These are phyloP conservation scores for Roridomyces roridus DNA, from an alignment of 768 basidiomycete species.

Conservation along the genomic window DNA sequence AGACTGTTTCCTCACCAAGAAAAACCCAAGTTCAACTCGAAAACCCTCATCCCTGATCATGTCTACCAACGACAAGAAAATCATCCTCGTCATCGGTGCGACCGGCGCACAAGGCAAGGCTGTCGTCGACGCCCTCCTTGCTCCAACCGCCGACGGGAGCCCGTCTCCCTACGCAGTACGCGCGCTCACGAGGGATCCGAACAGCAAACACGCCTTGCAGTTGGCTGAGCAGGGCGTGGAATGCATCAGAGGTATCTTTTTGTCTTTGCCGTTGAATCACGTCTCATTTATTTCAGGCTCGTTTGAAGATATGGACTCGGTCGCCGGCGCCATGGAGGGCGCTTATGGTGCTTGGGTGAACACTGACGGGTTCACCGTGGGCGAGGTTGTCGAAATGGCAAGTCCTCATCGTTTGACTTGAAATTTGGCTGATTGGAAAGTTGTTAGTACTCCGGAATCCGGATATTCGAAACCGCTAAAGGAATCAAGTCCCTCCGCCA, in stretches of 20 bases:
- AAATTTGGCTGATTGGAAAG: no score
- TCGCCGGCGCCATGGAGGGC: no score
- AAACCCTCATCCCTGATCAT: no score
- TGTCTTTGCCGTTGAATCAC: background rate
- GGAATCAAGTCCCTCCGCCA: slow-evolving; percentile 40
- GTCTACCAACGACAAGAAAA: no score
- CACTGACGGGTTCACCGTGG: no score
- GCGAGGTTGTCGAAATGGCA: no score
- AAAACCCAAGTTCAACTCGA: no score
- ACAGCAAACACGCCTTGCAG: slow-evolving; percentile 37
- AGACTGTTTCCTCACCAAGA: no score
- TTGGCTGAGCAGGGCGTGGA: slow-evolving; percentile 43
- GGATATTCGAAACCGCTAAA: slow-evolving; percentile 48
- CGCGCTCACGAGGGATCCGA: slow-evolving; percentile 44
- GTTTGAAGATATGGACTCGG: background rate
- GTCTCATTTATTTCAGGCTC: background rate
- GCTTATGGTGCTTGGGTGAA: no score
- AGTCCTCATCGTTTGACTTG: no score
- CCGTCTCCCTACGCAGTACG: slow-evolving; percentile 48
- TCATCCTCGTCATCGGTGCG: slow-evolving; percentile 50
- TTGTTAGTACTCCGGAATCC: slow-evolving; percentile 44
- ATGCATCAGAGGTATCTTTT: slow-evolving; percentile 38
- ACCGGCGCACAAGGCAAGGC: slow-evolving; percentile 51
- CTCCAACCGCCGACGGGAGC: slow-evolving; percentile 21
- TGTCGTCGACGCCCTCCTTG: slow-evolving; percentile 44